Base-by-base conservation (phyloP, 192 early-diverging fungal genomes). In the Borealophlyctis nickersoniae region DNA sequence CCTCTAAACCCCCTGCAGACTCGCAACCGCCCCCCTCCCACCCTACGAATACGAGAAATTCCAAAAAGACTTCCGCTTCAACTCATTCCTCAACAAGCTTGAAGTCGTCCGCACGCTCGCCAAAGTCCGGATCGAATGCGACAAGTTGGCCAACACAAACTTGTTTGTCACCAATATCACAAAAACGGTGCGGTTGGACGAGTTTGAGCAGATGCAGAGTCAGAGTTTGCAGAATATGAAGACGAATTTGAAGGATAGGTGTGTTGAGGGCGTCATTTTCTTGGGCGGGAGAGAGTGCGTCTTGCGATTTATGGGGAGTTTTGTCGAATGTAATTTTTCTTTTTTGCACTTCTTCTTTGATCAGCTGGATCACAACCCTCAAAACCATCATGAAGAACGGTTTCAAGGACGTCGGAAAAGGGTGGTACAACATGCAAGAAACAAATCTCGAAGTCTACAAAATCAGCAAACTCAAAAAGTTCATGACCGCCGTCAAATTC, bases 391-490 rank as follows among this genome's bases (percentile, higher is more conserved):
- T 86, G 4, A 73, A 65, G 49, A 53, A 51, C 48, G 84, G 84
- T 1, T 83, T 86, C 60, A 82, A 81, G 52, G 82, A 85, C 56
- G 82, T 82, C 11, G 83, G 83, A 26, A 85, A 86, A 56, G 84
- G 84, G 29, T 86, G 84, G 84, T 86, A 85, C 69, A 86, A 86
- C 63, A 82, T 81, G 60, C 74, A 78, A 59, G 84, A 85, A 58
- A 72, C 79, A 62, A 85, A 83, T 32, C 59, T 81, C 31, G 84
- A 86, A 62, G 82, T 86, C 22, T 86, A 86, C 65, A 73, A 76
- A 49, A 81, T 82, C 45, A 75, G 76, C 36, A 85, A 85, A 57
- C 73, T 86, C 11, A 65, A 64, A 29, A 82, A 77, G 64, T 84
- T 86, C 55, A 85, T 86, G 82, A 79, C 72, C 0, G 54, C 84